Evolutionary conservation across 768 basidiomycete genomes (phyloP), one percentile per base, ranked within the genome.

Genomic region (Psilocybe cyanescens): DNA sequence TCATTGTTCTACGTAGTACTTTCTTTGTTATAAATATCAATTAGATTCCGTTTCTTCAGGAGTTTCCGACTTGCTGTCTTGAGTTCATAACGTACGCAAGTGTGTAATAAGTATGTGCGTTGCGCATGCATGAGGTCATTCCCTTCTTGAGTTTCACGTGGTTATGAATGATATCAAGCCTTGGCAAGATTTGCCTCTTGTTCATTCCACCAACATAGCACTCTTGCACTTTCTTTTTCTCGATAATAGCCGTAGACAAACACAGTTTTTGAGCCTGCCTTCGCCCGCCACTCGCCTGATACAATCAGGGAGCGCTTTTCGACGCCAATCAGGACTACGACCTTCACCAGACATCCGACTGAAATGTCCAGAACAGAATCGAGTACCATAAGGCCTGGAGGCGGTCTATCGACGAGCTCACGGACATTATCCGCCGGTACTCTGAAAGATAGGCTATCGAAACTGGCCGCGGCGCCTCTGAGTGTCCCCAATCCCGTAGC

Each of bases 361-460:
- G 30, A 45, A 35, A 66, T 66, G 65, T 63, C 65, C 50, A 60
- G 51, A 28, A 60, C 59, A 48, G 57, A 65, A 17, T 59, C 58
- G 50, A 58, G 48, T 52, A 50, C 53, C 5, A n/a, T 45, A 39
- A 37, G 59, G 24, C 57, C 61, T 3, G 56, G 56, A 30, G 53
- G 62, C 11, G 52, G 62, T 24, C 56, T 64, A 39, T 46, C 62
- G 14, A 64, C 31, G 47, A 58, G 47, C 46, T 65, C 29, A 8
- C 79, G 87, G 64, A 77, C 79, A 12, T 58, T 89, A 30, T 91
- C 90, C 4, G 83, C 89, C 3, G 78, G 81, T 24, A 85, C 86
- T 8, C 77, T 93, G 46, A 86, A 79, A 68, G 86, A 86, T 24
- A 79, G 80, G 39, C 76, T 93, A 17, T 84, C 86, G n/a, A 84